Evolutionary conservation across 495 filamentous ascomycete genomes (phyloP), one percentile per base, ranked within the genome.

Genomic region (Aspergillus sclerotiicarbonarius): DNA sequence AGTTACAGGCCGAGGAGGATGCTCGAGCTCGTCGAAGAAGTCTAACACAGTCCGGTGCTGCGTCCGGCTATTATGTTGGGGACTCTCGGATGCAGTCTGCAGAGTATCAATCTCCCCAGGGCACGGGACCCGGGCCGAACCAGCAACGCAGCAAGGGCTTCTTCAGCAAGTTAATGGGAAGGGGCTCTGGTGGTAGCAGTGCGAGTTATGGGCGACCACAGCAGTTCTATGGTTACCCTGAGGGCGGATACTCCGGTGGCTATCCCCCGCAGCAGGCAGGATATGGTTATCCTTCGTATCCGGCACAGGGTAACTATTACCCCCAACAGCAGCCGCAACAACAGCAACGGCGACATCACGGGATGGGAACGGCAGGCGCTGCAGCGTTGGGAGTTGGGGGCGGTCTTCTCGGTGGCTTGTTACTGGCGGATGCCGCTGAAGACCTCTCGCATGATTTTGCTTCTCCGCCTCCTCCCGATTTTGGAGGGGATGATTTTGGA

Each of bases 1-100:
- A 87, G 60, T 78, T 96, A 13, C 91, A 96, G 64, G 90, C 86
- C 25, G 88, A 95, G 64, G 90, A 95, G 72, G 80, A 95, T 60
- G 86, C 83, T 0, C 82, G 84, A 13, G 83, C 76, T 7, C 68
- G 73, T 31, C 60, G 60, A 33, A 41, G 59, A 56, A 57, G 61
- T 57, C 47, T 56, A 47, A 61, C 44, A 15, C 37, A 32, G 21
- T 58, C 59, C n/a, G 63, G 81, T 18, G 73, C 76, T 1, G 68
- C 78, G 12, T 60, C 76, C 25, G 63, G 66, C 19, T 85, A 80
- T 59, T 84, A 85, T 69, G 64, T 53, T 45, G 57, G 65, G 5
- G 20, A 58, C 16, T 29, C 60, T 8, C 61, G 63, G 52, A 70
- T 72, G 7, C 72, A 62, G 31, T 52, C 66, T 53, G 57, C 37